phyloP scores from a whole-genome alignment of 1,284 basidiomycete genomes.

The Ganoderma lucidum region DNA sequence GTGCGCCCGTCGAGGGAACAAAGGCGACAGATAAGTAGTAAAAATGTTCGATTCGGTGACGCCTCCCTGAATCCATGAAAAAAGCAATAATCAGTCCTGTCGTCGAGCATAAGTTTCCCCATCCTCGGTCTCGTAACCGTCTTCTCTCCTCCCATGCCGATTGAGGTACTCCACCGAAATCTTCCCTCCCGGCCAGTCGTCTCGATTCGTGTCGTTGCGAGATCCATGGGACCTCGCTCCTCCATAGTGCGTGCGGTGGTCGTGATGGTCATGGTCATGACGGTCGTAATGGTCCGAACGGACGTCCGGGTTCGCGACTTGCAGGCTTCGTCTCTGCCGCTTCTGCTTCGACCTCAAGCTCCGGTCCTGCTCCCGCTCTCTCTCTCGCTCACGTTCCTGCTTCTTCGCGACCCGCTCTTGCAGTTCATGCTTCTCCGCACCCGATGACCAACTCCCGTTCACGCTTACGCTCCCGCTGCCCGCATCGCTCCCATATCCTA shows the following conservation, averaged over 20 bases:
- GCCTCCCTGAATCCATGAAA: background rate
- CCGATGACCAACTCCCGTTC: constrained; percentile 34
- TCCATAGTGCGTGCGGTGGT: constrained; percentile 19
- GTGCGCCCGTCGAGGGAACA: background rate
- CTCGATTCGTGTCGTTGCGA: constrained; percentile 12
- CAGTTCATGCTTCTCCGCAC: constrained; percentile 25
- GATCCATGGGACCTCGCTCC: constrained; percentile 16
- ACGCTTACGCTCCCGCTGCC: constrained; percentile 33
- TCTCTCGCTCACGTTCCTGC: constrained; percentile 9
- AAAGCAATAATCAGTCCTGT: constrained; percentile 15
- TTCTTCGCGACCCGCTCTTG: constrained; percentile 1
- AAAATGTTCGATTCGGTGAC: background rate
- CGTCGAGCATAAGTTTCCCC: constrained; percentile 18
- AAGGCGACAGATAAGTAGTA: background rate
- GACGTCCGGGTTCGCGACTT: constrained; percentile 29
- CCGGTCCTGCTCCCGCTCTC: constrained; percentile 15
- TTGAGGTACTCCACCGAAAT: constrained; percentile 21
- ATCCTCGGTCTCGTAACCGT: constrained; percentile 29
- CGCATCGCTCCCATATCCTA: constrained; percentile 32
- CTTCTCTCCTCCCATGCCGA: constrained; percentile 24
- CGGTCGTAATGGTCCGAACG: constrained; percentile 19
- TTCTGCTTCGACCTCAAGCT: constrained; percentile 14
- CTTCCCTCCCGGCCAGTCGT: constrained; percentile 20
- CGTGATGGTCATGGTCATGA: constrained; percentile 15
- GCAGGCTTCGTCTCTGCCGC: constrained; percentile 19